phyloP scores from a whole-genome alignment of 139 green algal species.

The Micractinium sp. region DNA sequence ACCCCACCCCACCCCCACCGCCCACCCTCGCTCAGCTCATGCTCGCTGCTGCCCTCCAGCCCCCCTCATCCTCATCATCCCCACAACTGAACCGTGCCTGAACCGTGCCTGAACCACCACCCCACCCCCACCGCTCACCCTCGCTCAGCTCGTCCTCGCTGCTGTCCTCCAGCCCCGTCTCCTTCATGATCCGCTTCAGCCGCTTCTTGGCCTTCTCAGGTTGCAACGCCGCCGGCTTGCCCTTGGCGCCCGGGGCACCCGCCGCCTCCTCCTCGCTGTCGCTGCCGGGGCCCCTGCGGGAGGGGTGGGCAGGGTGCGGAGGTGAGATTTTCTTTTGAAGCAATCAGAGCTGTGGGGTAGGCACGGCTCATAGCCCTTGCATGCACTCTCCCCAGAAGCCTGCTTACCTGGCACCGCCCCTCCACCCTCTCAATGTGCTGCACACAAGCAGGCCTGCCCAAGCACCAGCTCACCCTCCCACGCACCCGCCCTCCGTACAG shows the following conservation, averaged over 20 bases:
- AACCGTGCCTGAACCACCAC: no score
- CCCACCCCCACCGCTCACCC: background rate
- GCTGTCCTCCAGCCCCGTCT: conserved; percentile 39
- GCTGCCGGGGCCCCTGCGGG: background rate
- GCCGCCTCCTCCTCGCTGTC: conserved; percentile 26
- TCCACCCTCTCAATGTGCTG: no score
- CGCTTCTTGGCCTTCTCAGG: conserved; percentile 9
- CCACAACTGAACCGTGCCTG: background rate
- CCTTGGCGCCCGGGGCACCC: no score
- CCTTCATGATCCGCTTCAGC: conserved; percentile 32
- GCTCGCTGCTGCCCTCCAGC: conserved; percentile 12
- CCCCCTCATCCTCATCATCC: background rate
- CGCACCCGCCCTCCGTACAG: no score
- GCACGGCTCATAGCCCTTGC: no score
- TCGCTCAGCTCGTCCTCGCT: conserved; percentile 15
- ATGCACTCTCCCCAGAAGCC: no score
- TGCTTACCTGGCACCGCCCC: no score
- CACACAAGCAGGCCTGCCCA: no score
- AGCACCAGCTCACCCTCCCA: no score
- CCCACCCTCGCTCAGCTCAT: conserved; percentile 2
- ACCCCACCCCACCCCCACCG: background rate
- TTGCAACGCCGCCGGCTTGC: background rate
- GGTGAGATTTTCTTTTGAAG: no score
- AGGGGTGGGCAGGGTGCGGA: no score
- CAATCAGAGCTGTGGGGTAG: no score